Base-by-base conservation (phyloP, 2,329 filamentous ascomycete species). In the Botrytis byssoidea region DNA sequence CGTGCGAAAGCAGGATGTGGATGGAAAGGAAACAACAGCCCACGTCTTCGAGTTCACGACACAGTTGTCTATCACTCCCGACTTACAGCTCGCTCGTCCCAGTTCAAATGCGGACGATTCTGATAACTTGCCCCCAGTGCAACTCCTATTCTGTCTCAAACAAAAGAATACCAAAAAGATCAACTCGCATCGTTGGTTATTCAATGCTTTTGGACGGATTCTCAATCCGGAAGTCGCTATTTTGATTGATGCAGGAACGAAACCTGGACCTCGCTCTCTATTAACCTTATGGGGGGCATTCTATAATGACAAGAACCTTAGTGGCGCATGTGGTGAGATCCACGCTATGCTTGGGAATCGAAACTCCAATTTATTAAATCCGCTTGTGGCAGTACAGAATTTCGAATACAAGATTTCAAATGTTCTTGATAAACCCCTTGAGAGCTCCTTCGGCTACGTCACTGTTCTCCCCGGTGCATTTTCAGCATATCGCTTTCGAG, bases 371-470 rank as follows among this genome's bases (percentile, higher is more conserved):
- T 87, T 99, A 77, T 82, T 98, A 80, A 99, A 99, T 83, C 96
- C 96, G n/a, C 89, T 99, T 37, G 94, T 99, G 74, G 96, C 96
- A 22, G 92, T 94, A 25, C 96, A 99, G 84, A 99, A 99, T 83
- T 99, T 98, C 82, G 96, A 99, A 88, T 99, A 99, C 89, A 99
- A 99, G 88, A 99, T 99, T 84, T 96, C 92, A 85, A 99, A 99
- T 84, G 98, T 99, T 84, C 89, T 99, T 76, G 96, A 99, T 83
- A 99, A 99, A 86, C 96, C 96, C 2, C 88, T 99, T 55, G 96
- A 99, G 84, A 95, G 92, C 81, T 96, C 96, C 6, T 99, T 99
- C 81, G 96, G 96, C 79, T 99, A 98, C 83, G 96, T 99, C 79
- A 95, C 92, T 85, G 96, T 99, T 84, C 89, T 99, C 87, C 96